Evolutionary conservation across 2,329 filamentous ascomycete species (phyloP).

Genomic region (Acephala macrosclerotiorum): DNA sequence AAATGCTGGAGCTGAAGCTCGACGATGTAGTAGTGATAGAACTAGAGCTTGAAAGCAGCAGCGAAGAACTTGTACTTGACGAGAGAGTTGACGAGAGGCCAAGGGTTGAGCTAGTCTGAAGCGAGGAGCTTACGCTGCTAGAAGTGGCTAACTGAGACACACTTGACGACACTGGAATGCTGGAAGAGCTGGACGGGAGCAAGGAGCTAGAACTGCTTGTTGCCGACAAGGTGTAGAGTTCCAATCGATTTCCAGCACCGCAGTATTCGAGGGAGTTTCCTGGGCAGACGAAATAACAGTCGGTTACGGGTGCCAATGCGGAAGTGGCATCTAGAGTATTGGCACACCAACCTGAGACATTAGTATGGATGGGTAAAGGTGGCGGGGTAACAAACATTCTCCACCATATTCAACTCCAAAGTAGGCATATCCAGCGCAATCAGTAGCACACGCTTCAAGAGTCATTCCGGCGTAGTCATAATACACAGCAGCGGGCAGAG

Average conservation of each 20-base stretch:
- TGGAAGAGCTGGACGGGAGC: neutral
- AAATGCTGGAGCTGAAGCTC: neutral
- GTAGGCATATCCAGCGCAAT: slow-evolving; percentile 43
- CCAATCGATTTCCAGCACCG: slow-evolving; percentile 32
- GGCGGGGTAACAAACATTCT: slow-evolving; percentile 35
- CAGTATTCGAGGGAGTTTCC: slow-evolving; percentile 42
- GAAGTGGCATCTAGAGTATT: slow-evolving; percentile 11
- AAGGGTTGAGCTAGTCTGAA: neutral
- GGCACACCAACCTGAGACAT: slow-evolving; percentile 5
- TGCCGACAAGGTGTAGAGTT: neutral
- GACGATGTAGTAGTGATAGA: neutral
- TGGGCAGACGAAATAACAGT: slow-evolving; percentile 31
- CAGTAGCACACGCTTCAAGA: slow-evolving; percentile 40
- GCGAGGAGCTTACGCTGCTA: neutral
- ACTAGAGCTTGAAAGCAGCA: neutral
- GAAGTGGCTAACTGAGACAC: neutral
- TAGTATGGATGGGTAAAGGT: no score
- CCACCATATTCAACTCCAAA: slow-evolving; percentile 48
- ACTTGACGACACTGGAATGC: neutral
- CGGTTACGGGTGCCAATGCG: slow-evolving; percentile 19
- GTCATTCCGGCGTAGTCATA: slow-evolving; percentile 24
- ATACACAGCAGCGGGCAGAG: slow-evolving; percentile 42
- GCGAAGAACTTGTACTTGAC: neutral
- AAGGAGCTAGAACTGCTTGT: neutral
- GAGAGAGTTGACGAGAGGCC: neutral